Base-by-base conservation (phyloP, 2,329 filamentous ascomycete genomes). In the Diaporthe eres region DNA sequence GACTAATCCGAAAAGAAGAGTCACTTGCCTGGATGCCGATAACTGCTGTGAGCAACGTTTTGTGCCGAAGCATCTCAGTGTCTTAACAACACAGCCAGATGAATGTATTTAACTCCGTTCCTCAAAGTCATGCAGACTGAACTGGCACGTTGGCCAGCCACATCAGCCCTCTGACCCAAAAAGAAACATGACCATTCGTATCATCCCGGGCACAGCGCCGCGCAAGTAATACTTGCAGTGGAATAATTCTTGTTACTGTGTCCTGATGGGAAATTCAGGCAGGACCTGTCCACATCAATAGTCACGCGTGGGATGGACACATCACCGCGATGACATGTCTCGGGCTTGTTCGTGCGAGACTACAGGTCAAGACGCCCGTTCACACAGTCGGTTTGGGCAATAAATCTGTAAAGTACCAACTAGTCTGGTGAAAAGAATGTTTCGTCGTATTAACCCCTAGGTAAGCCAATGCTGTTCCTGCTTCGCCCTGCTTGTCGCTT, bases 381-480 rank as follows among this genome's bases (percentile, higher is more conserved):
- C 44, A 15, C 28, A 10, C 28, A 25, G 13, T 19, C 22, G 53
- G 13, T 31, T 22, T n/a, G 13, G 25, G 13, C n/a, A 60, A 13
- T 19, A n/a, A 22, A 17, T 15, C 7, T 15, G 4, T 19, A 51
- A 12, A 39, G 44, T 3, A 42, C n/a, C 19, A 28, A 19, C 7
- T 25, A 5, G 22, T 6, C n/a, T 34, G 13, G 22, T 57, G 19
- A 67, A 57, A 76, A 63, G 44, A 61, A 75, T 75, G 51, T 57
- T 61, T 22, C n/a, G 17, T 74, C 57, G 51, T 75, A 76, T 76
- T 70, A 68, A 75, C 68, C 51, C 67, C 53, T 67, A 67, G 44
- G 58, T 31, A 63, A 63, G 13, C 34, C 53, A 65, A 73, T 73
- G 71, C 71, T 65, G 17, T 22, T 55, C 65, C 47, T 70, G 42